These are phyloP conservation scores for Dalbergia oliveri DNA, from an alignment of 306 rosid species.

Conservation along the genomic window DNA sequence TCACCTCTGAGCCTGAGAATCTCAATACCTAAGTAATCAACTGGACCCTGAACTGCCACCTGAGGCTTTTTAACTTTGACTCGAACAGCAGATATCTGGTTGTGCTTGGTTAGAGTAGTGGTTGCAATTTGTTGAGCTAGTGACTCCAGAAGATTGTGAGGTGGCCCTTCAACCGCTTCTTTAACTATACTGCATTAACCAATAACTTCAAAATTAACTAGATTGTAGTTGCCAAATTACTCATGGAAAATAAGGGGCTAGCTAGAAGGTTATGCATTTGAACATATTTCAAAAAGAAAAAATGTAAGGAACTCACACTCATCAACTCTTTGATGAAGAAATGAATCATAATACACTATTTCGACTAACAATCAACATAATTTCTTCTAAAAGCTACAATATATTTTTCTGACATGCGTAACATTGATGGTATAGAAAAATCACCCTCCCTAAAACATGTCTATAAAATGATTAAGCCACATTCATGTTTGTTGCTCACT, in stretches of 20 bases:
- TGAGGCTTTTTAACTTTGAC: slow-evolving; percentile 75
- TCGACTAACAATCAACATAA: no score
- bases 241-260: neutral
- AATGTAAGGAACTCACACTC: no score
- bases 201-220: neutral
- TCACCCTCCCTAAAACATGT: neutral
- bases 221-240: neutral
- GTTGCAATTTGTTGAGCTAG: slow-evolving; percentile 71
- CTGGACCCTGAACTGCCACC: slow-evolving; percentile 65
- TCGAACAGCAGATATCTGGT: slow-evolving; percentile 63
- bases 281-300: neutral
- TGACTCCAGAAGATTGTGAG: slow-evolving; percentile 74
- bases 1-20: slow-evolving; percentile 61
- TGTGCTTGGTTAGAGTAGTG: slow-evolving; percentile 48
- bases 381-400: neutral
- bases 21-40: slow-evolving; percentile 78
- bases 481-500: slow-evolving; percentile 42
- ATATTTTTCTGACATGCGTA: no score
- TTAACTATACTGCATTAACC: slow-evolving; percentile 59
- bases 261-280: neutral
- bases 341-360: no score
- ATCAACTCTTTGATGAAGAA: no score
- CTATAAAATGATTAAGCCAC: neutral
- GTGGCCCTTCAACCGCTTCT: slow-evolving; percentile 65
- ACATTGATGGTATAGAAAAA: no score